Evolutionary conservation across 2,329 filamentous ascomycete species (phyloP).

Genomic region (Aureobasidium leucospermi): DNA sequence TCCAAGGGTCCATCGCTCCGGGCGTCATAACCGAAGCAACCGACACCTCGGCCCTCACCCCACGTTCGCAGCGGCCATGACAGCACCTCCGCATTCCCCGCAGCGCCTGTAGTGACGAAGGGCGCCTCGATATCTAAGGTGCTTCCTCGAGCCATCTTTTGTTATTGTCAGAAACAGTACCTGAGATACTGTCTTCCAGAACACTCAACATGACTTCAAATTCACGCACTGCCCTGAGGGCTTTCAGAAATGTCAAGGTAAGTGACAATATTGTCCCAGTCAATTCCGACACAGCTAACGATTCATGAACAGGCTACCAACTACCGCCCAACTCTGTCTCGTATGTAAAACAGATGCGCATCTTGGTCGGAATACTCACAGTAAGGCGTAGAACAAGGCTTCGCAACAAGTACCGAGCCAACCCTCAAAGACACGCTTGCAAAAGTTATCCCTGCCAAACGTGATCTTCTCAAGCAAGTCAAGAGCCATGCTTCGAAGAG

Average conservation of each 20-base stretch:
- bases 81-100: constrained; percentile 3
- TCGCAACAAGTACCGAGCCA: constrained; percentile 70
- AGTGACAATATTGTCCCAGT: constrained; percentile 20
- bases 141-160: neutral
- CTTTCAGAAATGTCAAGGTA: constrained; percentile 59
- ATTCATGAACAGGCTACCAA: neutral
- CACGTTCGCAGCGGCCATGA: neutral
- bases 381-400: constrained; percentile 31
- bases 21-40: constrained; percentile 1
- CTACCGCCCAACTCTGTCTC: neutral
- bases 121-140: neutral
- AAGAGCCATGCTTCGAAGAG: constrained; percentile 76
- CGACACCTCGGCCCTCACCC: constrained; percentile 6
- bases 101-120: neutral
- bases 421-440: constrained; percentile 84
- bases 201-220: constrained; percentile 20
- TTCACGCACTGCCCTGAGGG: constrained; percentile 54
- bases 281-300: neutral
- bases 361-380: neutral
- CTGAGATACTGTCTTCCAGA: too few relatives aligned
- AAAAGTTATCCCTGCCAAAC: constrained; percentile 80
- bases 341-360: constrained; percentile 33
- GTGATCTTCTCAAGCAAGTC: constrained; percentile 87
- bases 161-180: neutral
- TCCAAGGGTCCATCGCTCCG: neutral